phyloP scores from a whole-genome alignment of 2,329 filamentous ascomycete genomes.

The Elsinoe batatas region DNA sequence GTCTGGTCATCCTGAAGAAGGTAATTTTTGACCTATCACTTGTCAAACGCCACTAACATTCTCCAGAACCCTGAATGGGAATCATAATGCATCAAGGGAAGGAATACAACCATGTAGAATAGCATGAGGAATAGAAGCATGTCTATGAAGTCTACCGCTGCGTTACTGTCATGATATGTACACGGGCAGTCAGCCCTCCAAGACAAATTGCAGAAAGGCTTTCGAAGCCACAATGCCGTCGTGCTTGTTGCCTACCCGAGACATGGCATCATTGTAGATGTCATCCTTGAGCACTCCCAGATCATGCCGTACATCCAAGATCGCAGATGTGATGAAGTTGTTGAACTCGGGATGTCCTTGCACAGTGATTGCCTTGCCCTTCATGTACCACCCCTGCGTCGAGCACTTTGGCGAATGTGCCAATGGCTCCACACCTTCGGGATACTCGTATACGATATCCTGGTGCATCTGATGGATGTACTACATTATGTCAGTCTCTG shows the following conservation, averaged over 20 bases:
- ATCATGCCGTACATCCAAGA: constrained; percentile 55
- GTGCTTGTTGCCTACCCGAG: constrained; percentile 55
- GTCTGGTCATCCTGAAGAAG: constrained; percentile 93
- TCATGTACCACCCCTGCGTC: constrained; percentile 71
- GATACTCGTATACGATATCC: constrained; percentile 60
- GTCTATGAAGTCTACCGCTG: constrained; percentile 9
- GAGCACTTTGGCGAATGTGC: constrained; percentile 57
- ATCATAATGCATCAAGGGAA: neutral
- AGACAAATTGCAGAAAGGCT: constrained; percentile 67
- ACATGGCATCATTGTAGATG: constrained; percentile 58
- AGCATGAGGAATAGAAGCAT: constrained; percentile 4
- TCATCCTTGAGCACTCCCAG: constrained; percentile 61
- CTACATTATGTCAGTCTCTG: constrained; percentile 30
- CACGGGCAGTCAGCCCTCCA: constrained; percentile 36
- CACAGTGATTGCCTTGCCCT: constrained; percentile 58
- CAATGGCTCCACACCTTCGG: constrained; percentile 51
- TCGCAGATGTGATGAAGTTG: constrained; percentile 57
- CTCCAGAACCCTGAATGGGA: constrained; percentile 38
- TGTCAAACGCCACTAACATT: no score
- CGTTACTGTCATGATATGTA: neutral
- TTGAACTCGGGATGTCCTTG: constrained; percentile 85
- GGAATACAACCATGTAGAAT: neutral
- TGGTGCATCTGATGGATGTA: constrained; percentile 78
- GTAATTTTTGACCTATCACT: no score
- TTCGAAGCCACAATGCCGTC: constrained; percentile 68